A percentile compares a stretch with the other conserved stretches of the same genome.
phyloP scores from a whole-genome alignment of 257 asterid species.

The Solanum piurae region DNA sequence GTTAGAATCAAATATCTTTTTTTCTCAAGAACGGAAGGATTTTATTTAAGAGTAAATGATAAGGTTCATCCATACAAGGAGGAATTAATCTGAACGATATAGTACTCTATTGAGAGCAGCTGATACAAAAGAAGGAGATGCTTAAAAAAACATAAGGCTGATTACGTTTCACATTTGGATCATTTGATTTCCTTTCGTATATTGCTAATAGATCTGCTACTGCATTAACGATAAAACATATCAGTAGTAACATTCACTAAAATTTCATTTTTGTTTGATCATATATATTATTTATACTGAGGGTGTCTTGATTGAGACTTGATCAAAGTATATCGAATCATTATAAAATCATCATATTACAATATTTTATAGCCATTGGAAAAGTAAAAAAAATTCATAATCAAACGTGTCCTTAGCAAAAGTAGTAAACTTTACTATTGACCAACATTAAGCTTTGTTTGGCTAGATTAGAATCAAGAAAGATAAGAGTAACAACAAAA shows the following conservation, averaged over 20 bases:
- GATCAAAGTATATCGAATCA: background rate
- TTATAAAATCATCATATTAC: background rate
- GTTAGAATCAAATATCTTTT: too few relatives aligned
- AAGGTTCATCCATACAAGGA: too few relatives aligned
- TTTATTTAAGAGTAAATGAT: too few relatives aligned
- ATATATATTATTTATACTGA: fast-evolving
- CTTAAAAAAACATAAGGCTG: background rate
- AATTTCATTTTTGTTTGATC: background rate
- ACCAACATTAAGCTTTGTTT: background rate
- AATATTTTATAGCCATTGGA: background rate
- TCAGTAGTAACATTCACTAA: background rate
- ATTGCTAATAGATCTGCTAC: background rate
- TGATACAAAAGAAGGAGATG: too few relatives aligned
- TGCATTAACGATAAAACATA: background rate
- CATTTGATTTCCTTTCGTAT: background rate
- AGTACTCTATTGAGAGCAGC: too few relatives aligned
- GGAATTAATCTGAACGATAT: too few relatives aligned
- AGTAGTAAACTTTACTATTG: background rate
- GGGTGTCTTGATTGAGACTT: background rate
- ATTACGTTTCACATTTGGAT: background rate
- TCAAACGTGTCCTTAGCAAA: background rate
- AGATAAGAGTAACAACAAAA: background rate
- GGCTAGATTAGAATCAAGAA: background rate
- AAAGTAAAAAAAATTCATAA: background rate
- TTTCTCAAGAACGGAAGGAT: too few relatives aligned